Evolutionary conservation across 345 rosid genomes (phyloP), one percentile per base, ranked within the genome.

Genomic region (Arabidopsis thaliana): DNA sequence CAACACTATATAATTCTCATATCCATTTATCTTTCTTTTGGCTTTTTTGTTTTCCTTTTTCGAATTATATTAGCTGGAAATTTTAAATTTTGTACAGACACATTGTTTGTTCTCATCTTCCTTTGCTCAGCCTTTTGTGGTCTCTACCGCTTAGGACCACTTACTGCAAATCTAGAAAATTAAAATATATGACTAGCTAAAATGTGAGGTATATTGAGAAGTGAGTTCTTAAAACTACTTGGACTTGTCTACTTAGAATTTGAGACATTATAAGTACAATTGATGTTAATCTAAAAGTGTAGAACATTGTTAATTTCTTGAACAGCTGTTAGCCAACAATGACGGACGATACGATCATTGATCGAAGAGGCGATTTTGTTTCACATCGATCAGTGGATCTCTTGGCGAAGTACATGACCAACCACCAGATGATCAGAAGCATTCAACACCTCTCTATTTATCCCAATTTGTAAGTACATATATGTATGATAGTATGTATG

Each of bases 101-200:
- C 25, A 61, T 61, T 42, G 49, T 25, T 62, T 62, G 52, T 24
- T 62, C 14, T 62, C 37, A 59, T 75, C 71, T 41, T 50, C 62
- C 30, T 67, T 59, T 50, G 13, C 51, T 48, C 61, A 74, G 34
- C 45, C 5, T 74, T 50, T 49, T 58, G 67, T 67, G 36, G 37
- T 44, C 73, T 67, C 60, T 28, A 38, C 44, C 42, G 20, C 67
- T 66, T 58, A 57, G 72, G 78, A 74, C 78, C 66, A 74, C 78
- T 46, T 25, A 57, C 41, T 45, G 65, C 67, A 66, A 58, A 36
- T 36, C 55, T 33, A 14, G 22, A 28, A 74, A 41, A 20, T 62
- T 8, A 28, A 55, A 50, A 53, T 38, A 12, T 51, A 40, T 62
- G 67, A 59, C 24, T 23, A 50, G 7, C 30, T 32, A 25, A 49